phyloP scores from a whole-genome alignment of 2,329 filamentous ascomycete species.

The Fusarium neocosmosporiellum region DNA sequence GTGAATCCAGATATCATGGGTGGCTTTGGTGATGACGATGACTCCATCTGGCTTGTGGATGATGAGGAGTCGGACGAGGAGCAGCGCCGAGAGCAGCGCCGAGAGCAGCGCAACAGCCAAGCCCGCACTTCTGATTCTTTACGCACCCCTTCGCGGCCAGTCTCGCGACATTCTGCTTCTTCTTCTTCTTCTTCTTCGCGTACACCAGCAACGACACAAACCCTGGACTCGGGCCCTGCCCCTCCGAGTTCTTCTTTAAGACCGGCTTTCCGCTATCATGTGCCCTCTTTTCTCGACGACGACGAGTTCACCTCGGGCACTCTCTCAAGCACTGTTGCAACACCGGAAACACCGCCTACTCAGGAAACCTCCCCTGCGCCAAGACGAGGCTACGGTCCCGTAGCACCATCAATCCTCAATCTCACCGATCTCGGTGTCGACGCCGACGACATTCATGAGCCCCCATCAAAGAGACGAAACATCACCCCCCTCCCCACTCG shows the following conservation, averaged over 20 bases:
- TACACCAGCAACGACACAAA: not conserved
- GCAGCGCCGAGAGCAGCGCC: constrained; percentile 8
- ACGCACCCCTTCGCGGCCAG: constrained; percentile 1
- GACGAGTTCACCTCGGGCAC: constrained; percentile 24
- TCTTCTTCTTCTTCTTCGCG: not conserved
- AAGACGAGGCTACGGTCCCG: constrained; percentile 33
- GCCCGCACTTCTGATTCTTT: not conserved
- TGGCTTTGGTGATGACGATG: constrained; percentile 47
- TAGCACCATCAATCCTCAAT: constrained; percentile 34
- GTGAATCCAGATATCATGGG: constrained; percentile 47
- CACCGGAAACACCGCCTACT: constrained; percentile 1
- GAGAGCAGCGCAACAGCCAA: not conserved
- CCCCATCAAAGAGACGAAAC: not conserved
- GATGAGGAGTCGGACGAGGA: constrained; percentile 42
- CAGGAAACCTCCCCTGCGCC: not conserved
- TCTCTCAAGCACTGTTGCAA: not conserved
- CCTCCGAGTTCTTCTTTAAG: constrained; percentile 2
- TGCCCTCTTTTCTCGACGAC: constrained; percentile 36
- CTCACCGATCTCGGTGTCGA: constrained; percentile 21
- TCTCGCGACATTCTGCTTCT: constrained; percentile 31
- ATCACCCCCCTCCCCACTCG: not conserved
- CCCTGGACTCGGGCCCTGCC: constrained; percentile 23
- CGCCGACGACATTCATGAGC: not conserved
- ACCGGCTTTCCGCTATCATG: constrained; percentile 31
- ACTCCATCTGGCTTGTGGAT: constrained; percentile 46